These are phyloP conservation scores for Tagetes patula DNA, from an alignment of 129 eudicot genomes.

Conservation along the genomic window DNA sequence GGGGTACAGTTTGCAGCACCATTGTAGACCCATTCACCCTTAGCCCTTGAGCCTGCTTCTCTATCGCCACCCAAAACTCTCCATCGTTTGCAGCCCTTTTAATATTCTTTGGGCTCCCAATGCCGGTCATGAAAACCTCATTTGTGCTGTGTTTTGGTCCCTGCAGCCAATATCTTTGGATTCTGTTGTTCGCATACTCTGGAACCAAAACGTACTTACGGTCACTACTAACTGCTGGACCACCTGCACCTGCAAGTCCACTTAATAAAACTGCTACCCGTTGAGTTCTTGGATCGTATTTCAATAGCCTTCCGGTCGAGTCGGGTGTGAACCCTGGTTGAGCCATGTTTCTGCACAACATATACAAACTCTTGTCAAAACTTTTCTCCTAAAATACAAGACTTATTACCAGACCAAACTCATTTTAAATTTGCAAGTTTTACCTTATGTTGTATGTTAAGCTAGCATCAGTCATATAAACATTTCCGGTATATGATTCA, in stretches of 20 bases:
- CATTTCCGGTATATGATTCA: conserved; percentile 34
- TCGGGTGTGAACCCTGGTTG: conserved; percentile 31
- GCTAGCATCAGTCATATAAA: conserved; percentile 34
- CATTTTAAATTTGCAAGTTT: neutral
- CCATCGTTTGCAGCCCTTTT: conserved; percentile 26
- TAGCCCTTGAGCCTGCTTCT: conserved; percentile 22
- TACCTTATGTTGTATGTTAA: conserved; percentile 33
- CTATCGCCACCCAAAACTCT: conserved; percentile 36
- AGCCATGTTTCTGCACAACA: conserved; percentile 25
- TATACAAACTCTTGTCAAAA: neutral
- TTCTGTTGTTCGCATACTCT: conserved; percentile 13
- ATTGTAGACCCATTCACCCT: conserved; percentile 30
- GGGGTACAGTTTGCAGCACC: conserved; percentile 23
- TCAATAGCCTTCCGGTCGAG: conserved; percentile 39
- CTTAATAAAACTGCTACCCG: conserved; percentile 21
- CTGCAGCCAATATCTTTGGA: conserved; percentile 31
- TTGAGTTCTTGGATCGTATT: conserved; percentile 27
- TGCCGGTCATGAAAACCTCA: conserved; percentile 21
- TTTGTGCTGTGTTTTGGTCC: conserved; percentile 30
- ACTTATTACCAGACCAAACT: too few relatives aligned
- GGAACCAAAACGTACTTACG: conserved; percentile 30
- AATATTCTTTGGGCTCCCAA: conserved; percentile 25
- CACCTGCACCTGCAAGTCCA: conserved; percentile 26
- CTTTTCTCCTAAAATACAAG: too few relatives aligned
- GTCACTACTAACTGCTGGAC: conserved; percentile 29